These are phyloP conservation scores for Silene coronaria DNA, from an alignment of 179 eudicot species.

Conservation along the genomic window DNA sequence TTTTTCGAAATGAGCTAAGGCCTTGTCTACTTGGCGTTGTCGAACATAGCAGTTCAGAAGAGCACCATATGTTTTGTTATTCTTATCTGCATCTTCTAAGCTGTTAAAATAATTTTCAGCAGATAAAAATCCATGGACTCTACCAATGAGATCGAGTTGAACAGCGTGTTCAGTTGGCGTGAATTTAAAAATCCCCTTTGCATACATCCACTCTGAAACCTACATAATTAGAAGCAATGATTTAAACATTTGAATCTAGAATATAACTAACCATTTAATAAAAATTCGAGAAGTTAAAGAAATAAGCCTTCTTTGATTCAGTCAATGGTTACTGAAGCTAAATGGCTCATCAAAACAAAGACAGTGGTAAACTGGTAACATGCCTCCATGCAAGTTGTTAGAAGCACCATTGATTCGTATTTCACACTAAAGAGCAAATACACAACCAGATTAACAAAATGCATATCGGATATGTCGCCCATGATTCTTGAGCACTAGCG, in stretches of 20 bases:
- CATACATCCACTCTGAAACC: slow-evolving; percentile 85
- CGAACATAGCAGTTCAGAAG: slow-evolving; percentile 86
- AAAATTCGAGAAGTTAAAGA: no score
- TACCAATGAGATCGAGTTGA: slow-evolving; percentile 78
- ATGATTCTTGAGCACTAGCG: not conserved
- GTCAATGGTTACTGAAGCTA: no score
- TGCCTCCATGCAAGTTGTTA: not conserved
- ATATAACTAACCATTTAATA: not conserved
- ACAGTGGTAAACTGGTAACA: not conserved
- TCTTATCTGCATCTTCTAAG: slow-evolving; percentile 55
- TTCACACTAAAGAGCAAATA: not conserved
- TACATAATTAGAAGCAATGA: slow-evolving; percentile 24
- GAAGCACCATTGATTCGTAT: not conserved
- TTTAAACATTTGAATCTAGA: not conserved
- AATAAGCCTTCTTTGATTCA: not conserved
- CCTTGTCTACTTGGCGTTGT: slow-evolving; percentile 54
- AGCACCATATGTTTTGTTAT: slow-evolving; percentile 75
- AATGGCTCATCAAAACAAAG: not conserved
- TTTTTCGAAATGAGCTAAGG: slow-evolving; percentile 53
- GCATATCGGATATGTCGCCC: not conserved
- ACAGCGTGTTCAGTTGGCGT: slow-evolving; percentile 71
- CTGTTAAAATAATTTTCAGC: slow-evolving; percentile 70
- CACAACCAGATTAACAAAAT: not conserved
- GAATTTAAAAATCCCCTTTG: slow-evolving; percentile 43
- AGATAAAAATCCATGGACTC: slow-evolving; percentile 55